Evolutionary conservation across 257 asterid genomes (phyloP), one percentile per base, ranked within the genome.

Genomic region (Parsonsia alboflavescens): DNA sequence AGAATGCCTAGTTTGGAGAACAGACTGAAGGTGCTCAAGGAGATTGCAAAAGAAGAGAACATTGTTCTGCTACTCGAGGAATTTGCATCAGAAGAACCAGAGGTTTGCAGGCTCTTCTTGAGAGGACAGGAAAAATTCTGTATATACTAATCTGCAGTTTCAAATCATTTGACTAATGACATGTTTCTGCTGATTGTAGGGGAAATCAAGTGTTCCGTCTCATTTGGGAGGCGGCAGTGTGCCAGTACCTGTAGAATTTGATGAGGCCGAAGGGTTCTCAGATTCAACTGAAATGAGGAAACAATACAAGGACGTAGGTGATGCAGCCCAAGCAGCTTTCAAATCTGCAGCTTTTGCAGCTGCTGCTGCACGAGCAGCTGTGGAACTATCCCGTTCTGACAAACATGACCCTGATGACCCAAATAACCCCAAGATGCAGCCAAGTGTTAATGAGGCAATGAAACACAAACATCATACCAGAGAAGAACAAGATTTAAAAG

Each of bases 291-390:
- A 39, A 39, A 64, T 39, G 50, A 82, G 73, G 82, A 78, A 79
- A 58, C 84, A 84, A 76, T 93, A 92, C 87, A 90, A 75, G 76
- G 94, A 92, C 68, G 98, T 87, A 66, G 99, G 89, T 15, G 90
- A 90, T 64, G 98, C 99, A 57, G 99, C 99, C 0, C 97, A 90
- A 80, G 96, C 90, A 68, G 99, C 99, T 0, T 90, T 95, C 66
- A 89, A 91, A 28, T 90, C 50, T 0, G 99, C 99, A 6, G 96
- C 96, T 72, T 86, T 86, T 75, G 98, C 99, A 0, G 98, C 99
- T 0, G 88, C 78, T 0, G 99, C 98, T 48, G 99, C 99, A 63
- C 85, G 91, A 78, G 96, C 89, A 2, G 98, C 97, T 7, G 94
- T 95, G 68, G 87, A 90, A 50, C 85, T 92, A 49, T 89, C 97